Conservation (phyloP, 2,329 filamentous ascomycete species). For the Acrocalymma vagum region DNA sequence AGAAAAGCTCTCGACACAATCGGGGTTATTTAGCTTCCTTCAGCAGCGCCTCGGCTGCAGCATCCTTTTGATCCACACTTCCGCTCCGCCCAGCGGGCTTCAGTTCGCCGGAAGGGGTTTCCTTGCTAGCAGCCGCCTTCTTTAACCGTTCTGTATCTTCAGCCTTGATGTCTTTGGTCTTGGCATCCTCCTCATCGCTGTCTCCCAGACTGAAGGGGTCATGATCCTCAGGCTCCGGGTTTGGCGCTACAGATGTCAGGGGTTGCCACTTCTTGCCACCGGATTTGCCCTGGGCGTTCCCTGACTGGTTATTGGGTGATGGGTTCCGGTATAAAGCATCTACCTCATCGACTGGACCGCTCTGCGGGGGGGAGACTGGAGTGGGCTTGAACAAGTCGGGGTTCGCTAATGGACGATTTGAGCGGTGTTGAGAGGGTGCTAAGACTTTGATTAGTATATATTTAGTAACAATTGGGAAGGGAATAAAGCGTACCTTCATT, state of each 20-base stretch:
- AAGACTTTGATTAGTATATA: slow-evolving; percentile 5
- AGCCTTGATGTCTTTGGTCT: slow-evolving; percentile 68
- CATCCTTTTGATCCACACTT: slow-evolving; percentile 54
- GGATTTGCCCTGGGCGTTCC: slow-evolving; percentile 37
- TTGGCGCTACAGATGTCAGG: slow-evolving; percentile 83
- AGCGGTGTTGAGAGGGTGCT: slow-evolving; percentile 62
- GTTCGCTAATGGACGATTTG: slow-evolving; percentile 75
- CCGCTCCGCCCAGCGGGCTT: slow-evolving; percentile 51
- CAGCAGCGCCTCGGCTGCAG: slow-evolving; percentile 56
- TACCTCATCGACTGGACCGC: slow-evolving; percentile 79
- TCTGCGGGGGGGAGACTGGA: slow-evolving; percentile 60
- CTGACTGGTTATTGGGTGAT: slow-evolving; percentile 40
- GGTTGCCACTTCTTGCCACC: slow-evolving; percentile 98
- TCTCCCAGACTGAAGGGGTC: slow-evolving; percentile 97
- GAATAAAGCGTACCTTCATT: slow-evolving; percentile 63
- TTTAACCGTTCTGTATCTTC: slow-evolving; percentile 63
- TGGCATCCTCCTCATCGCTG: slow-evolving; percentile 86
- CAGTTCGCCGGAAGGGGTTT: slow-evolving; percentile 33
- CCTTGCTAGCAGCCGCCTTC: slow-evolving; percentile 53
- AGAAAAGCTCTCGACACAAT: too few relatives aligned
- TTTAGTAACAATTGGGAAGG: too few relatives aligned
- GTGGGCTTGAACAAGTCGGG: slow-evolving; percentile 81
- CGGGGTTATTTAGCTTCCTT: slow-evolving; percentile 42
- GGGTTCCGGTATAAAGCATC: slow-evolving; percentile 71
- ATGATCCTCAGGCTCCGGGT: slow-evolving; percentile 81